phyloP scores from a whole-genome alignment of 106 monocot species.

The Acorus calamus region DNA sequence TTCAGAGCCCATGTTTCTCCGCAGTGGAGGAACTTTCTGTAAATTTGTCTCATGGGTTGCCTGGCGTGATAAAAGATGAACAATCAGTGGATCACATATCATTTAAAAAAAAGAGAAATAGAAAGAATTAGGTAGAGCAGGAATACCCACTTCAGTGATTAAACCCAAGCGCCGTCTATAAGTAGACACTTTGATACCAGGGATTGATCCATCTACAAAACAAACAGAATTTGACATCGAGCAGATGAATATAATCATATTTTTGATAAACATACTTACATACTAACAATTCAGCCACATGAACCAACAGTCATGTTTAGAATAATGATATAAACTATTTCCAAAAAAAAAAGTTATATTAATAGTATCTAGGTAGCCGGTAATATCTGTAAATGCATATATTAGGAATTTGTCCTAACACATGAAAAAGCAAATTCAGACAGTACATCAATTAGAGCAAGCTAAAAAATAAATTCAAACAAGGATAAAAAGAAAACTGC shows the following conservation, averaged over 20 bases:
- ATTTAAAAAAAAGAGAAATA: not conserved
- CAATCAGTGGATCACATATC: not conserved
- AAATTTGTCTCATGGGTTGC: conserved; percentile 29
- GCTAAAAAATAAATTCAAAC: too few relatives aligned
- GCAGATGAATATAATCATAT: too few relatives aligned
- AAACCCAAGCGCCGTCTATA: conserved; percentile 61
- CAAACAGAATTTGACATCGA: not conserved
- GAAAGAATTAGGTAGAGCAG: not conserved
- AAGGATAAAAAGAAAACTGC: not conserved
- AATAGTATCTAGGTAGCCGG: too few relatives aligned
- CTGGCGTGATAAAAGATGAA: conserved; percentile 11
- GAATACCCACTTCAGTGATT: conserved; percentile 23
- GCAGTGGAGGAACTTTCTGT: conserved; percentile 35
- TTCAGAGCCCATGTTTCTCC: conserved; percentile 70
- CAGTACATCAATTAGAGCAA: too few relatives aligned
- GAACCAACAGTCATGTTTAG: too few relatives aligned
- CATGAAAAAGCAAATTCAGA: too few relatives aligned
- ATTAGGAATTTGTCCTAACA: too few relatives aligned
- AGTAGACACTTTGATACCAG: conserved; percentile 69
- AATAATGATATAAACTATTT: too few relatives aligned
- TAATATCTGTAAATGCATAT: too few relatives aligned
- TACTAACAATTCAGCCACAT: too few relatives aligned
- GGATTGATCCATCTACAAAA: conserved; percentile 78
- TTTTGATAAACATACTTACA: too few relatives aligned
- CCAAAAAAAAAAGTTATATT: too few relatives aligned